Evolutionary conservation across 73 alveolate genomes (phyloP).

Genomic region (Paramecium primaurelia): DNA sequence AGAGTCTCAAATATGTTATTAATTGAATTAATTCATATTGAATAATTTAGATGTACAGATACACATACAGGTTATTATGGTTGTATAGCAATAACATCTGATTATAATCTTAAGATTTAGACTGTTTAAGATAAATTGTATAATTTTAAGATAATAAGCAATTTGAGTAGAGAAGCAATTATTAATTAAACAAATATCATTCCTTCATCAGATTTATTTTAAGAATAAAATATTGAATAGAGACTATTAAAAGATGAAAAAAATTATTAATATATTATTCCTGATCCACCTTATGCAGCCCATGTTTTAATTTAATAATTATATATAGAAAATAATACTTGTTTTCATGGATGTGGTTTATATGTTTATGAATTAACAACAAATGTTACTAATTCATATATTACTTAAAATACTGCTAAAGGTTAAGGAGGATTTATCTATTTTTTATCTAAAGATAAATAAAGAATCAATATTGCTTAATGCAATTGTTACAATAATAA

Average conservation of each 20-base stretch:
- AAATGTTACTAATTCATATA: background rate
- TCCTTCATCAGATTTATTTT: background rate
- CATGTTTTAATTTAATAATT: background rate
- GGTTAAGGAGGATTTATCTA: background rate
- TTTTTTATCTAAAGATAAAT: background rate
- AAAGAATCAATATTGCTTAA: background rate
- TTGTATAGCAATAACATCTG: background rate
- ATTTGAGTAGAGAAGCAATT: background rate
- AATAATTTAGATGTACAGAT: background rate
- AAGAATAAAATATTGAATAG: background rate
- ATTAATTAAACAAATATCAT: background rate
- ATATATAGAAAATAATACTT: background rate
- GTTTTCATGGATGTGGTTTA: constrained; percentile 13
- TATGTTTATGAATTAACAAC: background rate
- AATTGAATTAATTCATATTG: background rate
- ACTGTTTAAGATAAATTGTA: background rate
- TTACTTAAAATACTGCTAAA: background rate
- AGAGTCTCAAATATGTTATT: background rate
- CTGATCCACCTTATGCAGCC: background rate
- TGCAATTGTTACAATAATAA: background rate
- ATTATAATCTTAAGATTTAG: background rate
- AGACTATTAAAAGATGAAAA: background rate
- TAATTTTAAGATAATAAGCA: background rate
- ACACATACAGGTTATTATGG: background rate
- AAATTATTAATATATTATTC: background rate